Base-by-base conservation (phyloP, 2,329 filamentous ascomycete species). In the Kalmusia sp. region DNA sequence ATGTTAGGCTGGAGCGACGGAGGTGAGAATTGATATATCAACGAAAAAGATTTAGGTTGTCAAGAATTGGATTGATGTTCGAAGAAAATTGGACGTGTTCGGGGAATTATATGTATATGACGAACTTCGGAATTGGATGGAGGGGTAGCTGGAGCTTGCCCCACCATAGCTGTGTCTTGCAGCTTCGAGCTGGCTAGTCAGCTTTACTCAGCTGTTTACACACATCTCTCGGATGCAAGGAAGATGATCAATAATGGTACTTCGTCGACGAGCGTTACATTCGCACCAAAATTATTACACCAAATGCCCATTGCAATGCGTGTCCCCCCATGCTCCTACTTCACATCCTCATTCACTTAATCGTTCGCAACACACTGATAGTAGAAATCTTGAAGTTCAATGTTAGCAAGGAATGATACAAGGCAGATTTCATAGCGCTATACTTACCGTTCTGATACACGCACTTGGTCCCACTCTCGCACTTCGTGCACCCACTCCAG, bases 401-500 rank as follows among this genome's bases (percentile, higher is more conserved):
- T 14, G 15, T 44, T 33, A 44, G 27, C 27, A 7, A n/a, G n/a
- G n/a, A n/a, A 43, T 31, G 4, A 11, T 22, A 8, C 12, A 22
- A 4, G 25, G 3, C n/a, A n/a, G n/a, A n/a, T 27, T 5, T 30
- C 19, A 5, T 14, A 28, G 22, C 15, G 25, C 3, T 21, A 39
- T 38, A 63, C 67, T 8, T 60, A 67, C 68, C 65, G 49, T 71
- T 71, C 49, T 71, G 68, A 25, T 31, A 46, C 3, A 67, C 55
- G 51, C 68, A 71, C 28, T 54, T 63, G 0, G 65, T 59, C 1
- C 68, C 68, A 14, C 52, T 57, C 9, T 60, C 64, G 46, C 68
- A 71, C 21, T 63, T 61, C 6, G 62, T 66, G 45, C 68, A 71
- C 6, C 67, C 68, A 2, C 47, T 59, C 68, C 68, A 71, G 2